Percentiles rank a stretch among this genome's conserved stretches.
Conservation (phyloP, 2,329 filamentous ascomycete genomes). For the Talaromyces funiculosus region DNA sequence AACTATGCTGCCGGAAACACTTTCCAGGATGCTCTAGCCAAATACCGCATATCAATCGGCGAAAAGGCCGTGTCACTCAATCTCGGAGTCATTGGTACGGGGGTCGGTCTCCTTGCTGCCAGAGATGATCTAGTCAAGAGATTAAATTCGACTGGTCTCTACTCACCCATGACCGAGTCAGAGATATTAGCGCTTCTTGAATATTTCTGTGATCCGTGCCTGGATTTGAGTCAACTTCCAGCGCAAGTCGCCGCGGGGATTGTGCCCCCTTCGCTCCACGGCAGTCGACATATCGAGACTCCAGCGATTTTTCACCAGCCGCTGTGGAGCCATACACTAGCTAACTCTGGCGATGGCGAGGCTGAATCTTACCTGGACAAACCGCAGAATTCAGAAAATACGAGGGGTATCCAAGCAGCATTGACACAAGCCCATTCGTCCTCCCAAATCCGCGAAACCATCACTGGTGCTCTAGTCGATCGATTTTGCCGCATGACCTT, state of each 20-base stretch:
- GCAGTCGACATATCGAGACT: neutral
- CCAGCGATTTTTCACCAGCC: neutral
- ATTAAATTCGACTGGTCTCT: neutral
- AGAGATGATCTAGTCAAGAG: neutral
- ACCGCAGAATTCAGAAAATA: neutral
- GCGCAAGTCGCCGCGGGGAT: neutral
- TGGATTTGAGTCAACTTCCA: neutral
- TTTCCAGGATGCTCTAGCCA: slow-evolving; percentile 29
- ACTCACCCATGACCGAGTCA: neutral
- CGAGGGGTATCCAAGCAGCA: neutral
- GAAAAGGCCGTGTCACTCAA: neutral
- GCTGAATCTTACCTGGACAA: too few relatives aligned
- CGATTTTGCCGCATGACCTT: neutral
- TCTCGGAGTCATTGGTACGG: neutral
- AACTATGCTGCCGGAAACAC: slow-evolving; percentile 27
- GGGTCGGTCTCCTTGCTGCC: neutral
- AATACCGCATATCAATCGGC: slow-evolving; percentile 20
- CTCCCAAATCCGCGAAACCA: neutral
- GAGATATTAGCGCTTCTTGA: neutral
- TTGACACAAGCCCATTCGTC: neutral
- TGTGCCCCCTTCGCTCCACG: neutral
- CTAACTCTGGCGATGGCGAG: neutral
- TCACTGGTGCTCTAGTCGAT: neutral
- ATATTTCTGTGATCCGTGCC: neutral
- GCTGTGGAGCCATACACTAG: neutral